Conservation (phyloP, 1,284 basidiomycete genomes). For the Porodaedalea pini region DNA sequence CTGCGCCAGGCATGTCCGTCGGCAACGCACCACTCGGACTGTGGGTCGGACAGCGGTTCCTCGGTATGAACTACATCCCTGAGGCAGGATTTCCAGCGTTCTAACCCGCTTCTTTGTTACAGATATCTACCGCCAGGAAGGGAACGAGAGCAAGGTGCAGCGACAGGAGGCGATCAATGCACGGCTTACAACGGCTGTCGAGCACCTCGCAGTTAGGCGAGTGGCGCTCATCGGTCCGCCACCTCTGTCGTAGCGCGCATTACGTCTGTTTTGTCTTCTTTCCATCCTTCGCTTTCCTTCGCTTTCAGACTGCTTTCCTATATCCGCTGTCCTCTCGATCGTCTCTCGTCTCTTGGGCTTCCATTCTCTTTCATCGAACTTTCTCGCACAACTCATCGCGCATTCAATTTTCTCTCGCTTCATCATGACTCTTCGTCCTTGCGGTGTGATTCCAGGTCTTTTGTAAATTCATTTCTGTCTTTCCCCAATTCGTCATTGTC, state of each 20-base stretch:
- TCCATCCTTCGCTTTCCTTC: too few relatives aligned
- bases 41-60: constrained; percentile 67
- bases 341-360: too few relatives aligned
- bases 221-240: neutral
- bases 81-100: neutral
- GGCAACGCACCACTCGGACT: constrained; percentile 63
- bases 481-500: too few relatives aligned
- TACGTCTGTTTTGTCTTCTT: neutral
- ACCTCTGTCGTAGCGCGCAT: neutral
- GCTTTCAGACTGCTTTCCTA: too few relatives aligned
- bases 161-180: constrained; percentile 38
- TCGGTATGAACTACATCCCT: constrained; percentile 42
- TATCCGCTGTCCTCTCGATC: too few relatives aligned
- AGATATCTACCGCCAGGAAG: constrained; percentile 54
- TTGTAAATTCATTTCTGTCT: neutral
- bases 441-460: neutral
- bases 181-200: constrained; percentile 24
- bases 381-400: neutral
- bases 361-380: neutral
- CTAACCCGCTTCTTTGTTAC: too few relatives aligned
- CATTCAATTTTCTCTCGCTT: neutral
- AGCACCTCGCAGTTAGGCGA: constrained; percentile 4
- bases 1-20: constrained; percentile 26
- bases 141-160: constrained; percentile 41
- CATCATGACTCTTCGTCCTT: too few relatives aligned